Conservation (phyloP, 805 yeast genomes). For the Yamadazyma philogaea region DNA sequence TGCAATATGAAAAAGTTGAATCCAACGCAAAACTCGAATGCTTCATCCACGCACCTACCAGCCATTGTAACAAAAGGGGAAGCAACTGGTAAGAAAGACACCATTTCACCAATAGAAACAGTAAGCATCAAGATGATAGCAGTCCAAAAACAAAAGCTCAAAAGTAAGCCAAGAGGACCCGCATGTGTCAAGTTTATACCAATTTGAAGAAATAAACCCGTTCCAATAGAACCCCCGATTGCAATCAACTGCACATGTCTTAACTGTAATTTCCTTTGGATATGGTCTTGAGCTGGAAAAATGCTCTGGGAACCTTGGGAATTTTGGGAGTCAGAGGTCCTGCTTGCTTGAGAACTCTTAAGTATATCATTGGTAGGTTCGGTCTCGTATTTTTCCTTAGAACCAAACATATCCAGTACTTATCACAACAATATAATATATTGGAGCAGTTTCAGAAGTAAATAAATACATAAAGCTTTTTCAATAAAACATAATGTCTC, state of each 20-base stretch:
- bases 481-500: too few relatives aligned
- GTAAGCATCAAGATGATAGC: constrained; percentile 29
- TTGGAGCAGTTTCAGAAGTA: too few relatives aligned
- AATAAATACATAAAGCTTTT: too few relatives aligned
- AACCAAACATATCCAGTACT: too few relatives aligned
- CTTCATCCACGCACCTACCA: constrained; percentile 35
- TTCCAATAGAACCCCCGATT: constrained; percentile 20
- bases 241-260: constrained; percentile 19
- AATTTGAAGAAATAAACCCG: constrained; percentile 16
- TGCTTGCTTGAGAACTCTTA: too few relatives aligned
- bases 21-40: constrained; percentile 36
- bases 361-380: too few relatives aligned
- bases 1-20: constrained; percentile 28
- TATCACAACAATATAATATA: too few relatives aligned
- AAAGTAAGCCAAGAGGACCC: constrained; percentile 35
- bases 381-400: too few relatives aligned
- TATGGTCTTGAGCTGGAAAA: too few relatives aligned
- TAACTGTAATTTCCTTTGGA: constrained; percentile 13
- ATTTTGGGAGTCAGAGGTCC: too few relatives aligned
- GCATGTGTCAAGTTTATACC: constrained; percentile 23
- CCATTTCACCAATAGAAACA: constrained; percentile 41
- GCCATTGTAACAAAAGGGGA: constrained; percentile 41
- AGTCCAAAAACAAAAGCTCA: constrained; percentile 35
- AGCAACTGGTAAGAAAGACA: constrained; percentile 33
- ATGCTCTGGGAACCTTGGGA: too few relatives aligned